Conservation (phyloP, 805 yeast species). For the Tetrapisispora arboricola region DNA sequence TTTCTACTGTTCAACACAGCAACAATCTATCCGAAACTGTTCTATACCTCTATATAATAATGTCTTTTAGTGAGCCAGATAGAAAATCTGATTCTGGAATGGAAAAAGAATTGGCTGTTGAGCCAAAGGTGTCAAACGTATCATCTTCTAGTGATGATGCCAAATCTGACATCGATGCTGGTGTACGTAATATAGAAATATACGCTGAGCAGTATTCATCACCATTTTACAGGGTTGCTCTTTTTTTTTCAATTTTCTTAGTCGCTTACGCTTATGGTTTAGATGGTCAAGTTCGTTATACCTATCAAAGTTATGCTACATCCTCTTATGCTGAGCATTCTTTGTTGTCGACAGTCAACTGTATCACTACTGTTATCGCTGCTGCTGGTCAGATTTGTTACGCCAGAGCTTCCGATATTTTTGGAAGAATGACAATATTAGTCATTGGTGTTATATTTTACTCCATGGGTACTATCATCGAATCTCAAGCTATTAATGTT, state of each 20-base stretch:
- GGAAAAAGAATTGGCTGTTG: neutral
- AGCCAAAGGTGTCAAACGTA: neutral
- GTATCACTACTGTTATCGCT: slow-evolving; percentile 44
- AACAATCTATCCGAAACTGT: neutral
- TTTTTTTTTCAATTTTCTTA: slow-evolving; percentile 42
- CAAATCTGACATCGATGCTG: slow-evolving; percentile 21
- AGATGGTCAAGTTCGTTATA: slow-evolving; percentile 39
- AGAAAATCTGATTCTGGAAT: neutral
- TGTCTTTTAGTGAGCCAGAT: slow-evolving; percentile 1
- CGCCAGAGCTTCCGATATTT: slow-evolving; percentile 47
- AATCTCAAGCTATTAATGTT: slow-evolving; percentile 42
- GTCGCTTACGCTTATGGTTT: slow-evolving; percentile 52
- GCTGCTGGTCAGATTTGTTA: slow-evolving; percentile 50
- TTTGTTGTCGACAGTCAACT: slow-evolving; percentile 40
- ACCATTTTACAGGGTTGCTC: slow-evolving; percentile 28
- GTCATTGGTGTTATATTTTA: slow-evolving; percentile 38
- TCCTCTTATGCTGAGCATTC: slow-evolving; percentile 42
- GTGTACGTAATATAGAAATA: slow-evolving; percentile 48
- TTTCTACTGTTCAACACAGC: neutral
- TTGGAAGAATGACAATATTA: slow-evolving; percentile 43
- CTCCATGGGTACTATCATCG: slow-evolving; percentile 44
- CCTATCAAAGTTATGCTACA: slow-evolving; percentile 40
- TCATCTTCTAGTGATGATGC: neutral
- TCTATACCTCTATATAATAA: neutral
- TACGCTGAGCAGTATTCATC: slow-evolving; percentile 42